These are phyloP conservation scores for Typha latifolia DNA, from an alignment of 176 grass and related monocot genomes.

Conservation along the genomic window DNA sequence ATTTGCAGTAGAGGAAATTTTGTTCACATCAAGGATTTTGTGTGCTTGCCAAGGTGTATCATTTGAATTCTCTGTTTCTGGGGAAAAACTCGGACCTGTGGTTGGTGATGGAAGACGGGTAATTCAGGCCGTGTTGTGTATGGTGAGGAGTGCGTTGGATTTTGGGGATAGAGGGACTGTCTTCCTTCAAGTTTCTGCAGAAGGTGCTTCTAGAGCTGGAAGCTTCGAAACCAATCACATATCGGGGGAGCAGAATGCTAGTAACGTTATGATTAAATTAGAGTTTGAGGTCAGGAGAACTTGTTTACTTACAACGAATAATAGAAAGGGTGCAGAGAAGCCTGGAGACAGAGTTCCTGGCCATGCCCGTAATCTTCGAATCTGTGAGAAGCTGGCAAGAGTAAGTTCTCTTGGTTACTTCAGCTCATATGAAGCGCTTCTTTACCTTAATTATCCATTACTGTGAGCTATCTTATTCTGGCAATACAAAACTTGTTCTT, in stretches of 20 bases:
- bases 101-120: not conserved
- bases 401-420: not conserved
- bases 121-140: not conserved
- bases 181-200: not conserved
- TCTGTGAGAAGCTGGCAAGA: slow-evolving; percentile 8
- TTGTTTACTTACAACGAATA: not conserved
- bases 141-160: not conserved
- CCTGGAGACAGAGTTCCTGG: not conserved
- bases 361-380: too few species aligned
- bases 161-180: not conserved
- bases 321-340: not conserved
- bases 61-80: not conserved
- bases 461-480: not conserved
- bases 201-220: not conserved
- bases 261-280: not conserved
- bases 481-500: not conserved
- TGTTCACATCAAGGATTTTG: not conserved
- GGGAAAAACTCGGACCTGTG: not conserved
- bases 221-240: not conserved
- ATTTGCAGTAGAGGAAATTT: not conserved
- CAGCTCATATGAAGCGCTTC: too few species aligned
- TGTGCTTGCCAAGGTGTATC: slow-evolving; percentile 4
- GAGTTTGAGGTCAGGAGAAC: slow-evolving; percentile 1
- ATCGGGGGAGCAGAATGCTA: too few species aligned
- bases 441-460: not conserved